Evolutionary conservation across 2,329 filamentous ascomycete species (phyloP).

Genomic region (Venturia carpophila): DNA sequence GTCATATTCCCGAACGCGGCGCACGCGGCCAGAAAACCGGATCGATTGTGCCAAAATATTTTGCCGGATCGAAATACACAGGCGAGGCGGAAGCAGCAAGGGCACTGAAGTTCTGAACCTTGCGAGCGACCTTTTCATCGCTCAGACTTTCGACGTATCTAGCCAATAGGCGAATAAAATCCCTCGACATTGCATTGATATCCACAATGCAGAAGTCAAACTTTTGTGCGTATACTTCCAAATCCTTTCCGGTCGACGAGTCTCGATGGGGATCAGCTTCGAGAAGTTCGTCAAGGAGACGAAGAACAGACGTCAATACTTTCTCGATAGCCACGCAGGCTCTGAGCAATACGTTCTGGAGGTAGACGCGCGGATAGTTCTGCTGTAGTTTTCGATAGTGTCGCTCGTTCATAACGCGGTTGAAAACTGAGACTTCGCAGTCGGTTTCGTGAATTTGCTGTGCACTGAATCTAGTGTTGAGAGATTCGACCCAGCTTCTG

Average conservation of each 20-base stretch:
- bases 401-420: not conserved
- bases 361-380: not conserved
- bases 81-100: not conserved
- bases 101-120: not conserved
- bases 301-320: not conserved
- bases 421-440: not conserved
- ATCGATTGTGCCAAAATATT: not conserved
- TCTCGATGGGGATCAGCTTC: not conserved
- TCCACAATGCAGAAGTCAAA: not conserved
- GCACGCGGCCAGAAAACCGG: not conserved
- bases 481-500: not conserved
- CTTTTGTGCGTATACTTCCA: not conserved
- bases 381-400: not conserved
- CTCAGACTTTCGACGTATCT: not conserved
- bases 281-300: not conserved
- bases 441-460: not conserved
- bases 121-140: not conserved
- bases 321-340: not conserved
- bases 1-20: not conserved
- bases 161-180: not conserved
- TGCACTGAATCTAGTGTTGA: not conserved
- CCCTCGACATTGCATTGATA: not conserved
- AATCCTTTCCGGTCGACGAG: not conserved
- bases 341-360: not conserved
- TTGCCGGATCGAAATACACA: constrained; percentile 1